Evolutionary conservation across 2,329 filamentous ascomycete species (phyloP).

Genomic region (Mycosphaerelloides madeirae): DNA sequence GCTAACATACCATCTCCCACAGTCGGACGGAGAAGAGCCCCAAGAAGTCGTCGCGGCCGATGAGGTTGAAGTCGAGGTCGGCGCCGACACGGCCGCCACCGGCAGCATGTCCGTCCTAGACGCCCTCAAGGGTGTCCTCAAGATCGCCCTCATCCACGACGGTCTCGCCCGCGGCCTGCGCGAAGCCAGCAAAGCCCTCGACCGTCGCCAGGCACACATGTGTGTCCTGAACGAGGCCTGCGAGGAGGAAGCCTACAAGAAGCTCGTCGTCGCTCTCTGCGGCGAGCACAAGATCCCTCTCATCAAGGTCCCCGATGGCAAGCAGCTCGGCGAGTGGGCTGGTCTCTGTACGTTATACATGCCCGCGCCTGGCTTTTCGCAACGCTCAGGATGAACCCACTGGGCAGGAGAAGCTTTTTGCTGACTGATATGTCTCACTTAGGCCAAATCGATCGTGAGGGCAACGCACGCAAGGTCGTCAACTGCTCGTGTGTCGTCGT

Average conservation of each 20-base stretch:
- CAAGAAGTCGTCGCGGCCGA: conserved; percentile 65
- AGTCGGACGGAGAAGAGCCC: conserved; percentile 99
- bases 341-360: conserved; percentile 79
- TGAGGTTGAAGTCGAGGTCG: conserved; percentile 98
- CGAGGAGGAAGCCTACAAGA: conserved; percentile 99
- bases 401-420: no score
- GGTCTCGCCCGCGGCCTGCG: conserved; percentile 97
- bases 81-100: conserved; percentile 72
- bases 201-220: conserved; percentile 98
- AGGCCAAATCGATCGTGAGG: conserved; percentile 98
- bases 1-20: conserved; percentile 20
- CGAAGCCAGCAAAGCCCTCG: conserved; percentile 97
- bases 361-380: conserved; percentile 7
- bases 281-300: conserved; percentile 99
- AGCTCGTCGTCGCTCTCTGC: conserved; percentile 97
- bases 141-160: conserved; percentile 98
- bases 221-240: conserved; percentile 99
- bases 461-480: conserved; percentile 99
- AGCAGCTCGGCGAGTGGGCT: conserved; percentile 99
- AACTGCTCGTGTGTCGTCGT: conserved; percentile 99
- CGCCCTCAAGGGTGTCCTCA: conserved; percentile 97
- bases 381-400: not conserved
- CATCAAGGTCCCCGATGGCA: conserved; percentile 99
- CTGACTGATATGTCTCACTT: conserved; percentile 3
- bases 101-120: conserved; percentile 93